These are phyloP conservation scores for Rhodotorula kratochvilovae DNA, from an alignment of 768 basidiomycete genomes.

Conservation along the genomic window DNA sequence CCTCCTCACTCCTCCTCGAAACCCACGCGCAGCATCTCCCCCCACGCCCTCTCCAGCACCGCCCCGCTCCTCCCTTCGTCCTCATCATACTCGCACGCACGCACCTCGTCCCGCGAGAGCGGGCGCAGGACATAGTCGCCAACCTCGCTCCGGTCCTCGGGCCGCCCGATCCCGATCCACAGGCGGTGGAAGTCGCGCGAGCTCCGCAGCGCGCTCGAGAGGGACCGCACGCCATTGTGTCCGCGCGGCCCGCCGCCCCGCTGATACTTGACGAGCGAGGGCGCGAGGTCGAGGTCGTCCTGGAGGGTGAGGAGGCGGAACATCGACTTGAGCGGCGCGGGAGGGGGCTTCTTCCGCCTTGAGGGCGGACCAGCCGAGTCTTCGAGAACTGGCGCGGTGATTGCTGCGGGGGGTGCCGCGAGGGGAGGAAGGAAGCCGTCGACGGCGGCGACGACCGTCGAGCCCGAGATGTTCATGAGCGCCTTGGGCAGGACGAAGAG, in stretches of 20 bases:
- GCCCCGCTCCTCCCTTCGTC: conserved; percentile 3
- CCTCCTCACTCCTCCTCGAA: conserved; percentile 21
- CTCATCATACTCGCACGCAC: conserved; percentile 12
- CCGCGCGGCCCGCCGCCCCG: conserved; percentile 27
- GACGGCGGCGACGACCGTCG: background rate
- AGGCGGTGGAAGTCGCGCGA: conserved; percentile 23
- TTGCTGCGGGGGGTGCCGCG: background rate
- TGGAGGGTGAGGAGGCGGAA: conserved; percentile 24
- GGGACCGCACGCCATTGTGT: conserved; percentile 35
- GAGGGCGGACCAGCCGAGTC: background rate
- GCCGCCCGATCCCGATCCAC: conserved; percentile 33
- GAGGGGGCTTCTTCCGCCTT: background rate
- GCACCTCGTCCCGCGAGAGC: conserved; percentile 18
- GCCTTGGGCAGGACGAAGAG: conserved; percentile 24
- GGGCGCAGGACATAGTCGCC: conserved; percentile 25
- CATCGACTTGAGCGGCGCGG: background rate
- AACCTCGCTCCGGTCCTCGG: conserved; percentile 15
- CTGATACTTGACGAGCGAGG: conserved; percentile 3
- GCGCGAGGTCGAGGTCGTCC: conserved; percentile 31
- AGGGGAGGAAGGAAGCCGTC: background rate
- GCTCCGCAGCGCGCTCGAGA: conserved; percentile 1
- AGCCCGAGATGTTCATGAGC: conserved; percentile 34
- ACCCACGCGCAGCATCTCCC: conserved; percentile 17
- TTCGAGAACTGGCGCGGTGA: too few relatives aligned
- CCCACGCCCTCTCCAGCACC: conserved; percentile 17